Base-by-base conservation (phyloP, 2,329 filamentous ascomycete species). In the Phyllachora maydis region DNA sequence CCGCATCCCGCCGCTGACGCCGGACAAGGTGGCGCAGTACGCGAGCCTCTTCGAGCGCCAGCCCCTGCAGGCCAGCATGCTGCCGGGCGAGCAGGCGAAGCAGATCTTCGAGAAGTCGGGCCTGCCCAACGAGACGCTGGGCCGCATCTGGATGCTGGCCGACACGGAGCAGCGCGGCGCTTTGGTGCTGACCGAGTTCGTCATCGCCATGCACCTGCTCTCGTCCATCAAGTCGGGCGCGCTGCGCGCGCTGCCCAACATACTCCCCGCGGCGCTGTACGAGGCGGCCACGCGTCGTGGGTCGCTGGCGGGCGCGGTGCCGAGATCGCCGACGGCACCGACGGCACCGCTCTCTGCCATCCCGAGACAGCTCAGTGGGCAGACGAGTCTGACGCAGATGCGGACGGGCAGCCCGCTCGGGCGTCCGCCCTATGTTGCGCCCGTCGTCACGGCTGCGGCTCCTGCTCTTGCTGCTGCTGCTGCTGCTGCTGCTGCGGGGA, bases 121-220 rank as follows among this genome's bases (percentile, higher is more conserved):
- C 26, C 53, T 98, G 31, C 76, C 85, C 4, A 93, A 90, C 43
- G 82, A 95, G 36, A 64, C 77, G 8, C 59, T 98, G 16, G 83
- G 83, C n/a, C 71, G 76, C 35, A 93, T 98, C 52, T 98, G 88
- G 88, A 82, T 77, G 37, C 61, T 98, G 30, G 76, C 83, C 12
- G 88, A 98, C 44, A 88, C 81, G 0, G 83, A 93, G 47, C 82
- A 92, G 49, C 70, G 83, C 25, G 88, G 88, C 23, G 70, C 75
- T 16, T 59, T 98, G 17, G 76, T 83, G 28, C 61, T 72, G 36
- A 85, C 82, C 9, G 88, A 95, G 39, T 98, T 98, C 44, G 77
- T 92, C 41, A 90, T 98, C 40, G 88, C 88, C 21, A 98, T 98
- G 88, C 88, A 98, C 46, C 57, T 98, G 30, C 60, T 98, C 31